Base-by-base conservation (phyloP, 2,329 filamentous ascomycete species). In the Pseudogymnoascus sp. region DNA sequence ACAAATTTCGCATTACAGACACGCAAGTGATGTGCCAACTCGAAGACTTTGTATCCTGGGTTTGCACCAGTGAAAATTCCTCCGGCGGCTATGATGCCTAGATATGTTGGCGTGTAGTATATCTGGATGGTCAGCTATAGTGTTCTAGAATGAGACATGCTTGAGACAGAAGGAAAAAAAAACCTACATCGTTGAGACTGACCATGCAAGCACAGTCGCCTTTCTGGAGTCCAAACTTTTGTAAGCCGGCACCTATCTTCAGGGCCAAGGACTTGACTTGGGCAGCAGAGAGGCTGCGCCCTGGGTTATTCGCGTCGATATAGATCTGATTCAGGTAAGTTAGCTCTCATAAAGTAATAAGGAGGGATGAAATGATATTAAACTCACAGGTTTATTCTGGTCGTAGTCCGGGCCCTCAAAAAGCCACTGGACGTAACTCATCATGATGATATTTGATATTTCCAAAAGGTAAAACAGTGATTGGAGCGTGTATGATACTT, bases 181-280 rank as follows among this genome's bases (percentile, higher is more conserved):
- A 39, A 26, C 65, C 45, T 63, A 72, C 69, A 64, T 72, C 68
- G 62, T 72, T 72, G 61, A 70, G 71, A 11, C 68, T 70, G 59
- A 68, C 61, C 35, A 72, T 60, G 39, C 70, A 72, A 7, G 71
- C 68, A 59, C 70, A 72, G 62, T 72, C 70, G 29, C 68, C 69
- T 31, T 66, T 66, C 43, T 68, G 63, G 16, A 72, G 60, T 0
- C 69, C 70, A 21, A 66, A 64, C 4, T 67, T 65, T 41, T 69
- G 68, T 29, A 72, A 62, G 3, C 70, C 69, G 31, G 70, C 66
- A 3, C 69, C 65, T 11, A 72, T 64, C 49, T 69, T 66, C 21
- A 68, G 65, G 14, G 71, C 66, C 11, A 70, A 37, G 2, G 62
- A 31, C 23, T 65, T 64, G 55, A 66, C 68, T 60, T 71, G 67